Percentiles rank a stretch among this genome's conserved stretches.
Conservation (phyloP, 345 rosid genomes). For the Abelmoschus esculentus region DNA sequence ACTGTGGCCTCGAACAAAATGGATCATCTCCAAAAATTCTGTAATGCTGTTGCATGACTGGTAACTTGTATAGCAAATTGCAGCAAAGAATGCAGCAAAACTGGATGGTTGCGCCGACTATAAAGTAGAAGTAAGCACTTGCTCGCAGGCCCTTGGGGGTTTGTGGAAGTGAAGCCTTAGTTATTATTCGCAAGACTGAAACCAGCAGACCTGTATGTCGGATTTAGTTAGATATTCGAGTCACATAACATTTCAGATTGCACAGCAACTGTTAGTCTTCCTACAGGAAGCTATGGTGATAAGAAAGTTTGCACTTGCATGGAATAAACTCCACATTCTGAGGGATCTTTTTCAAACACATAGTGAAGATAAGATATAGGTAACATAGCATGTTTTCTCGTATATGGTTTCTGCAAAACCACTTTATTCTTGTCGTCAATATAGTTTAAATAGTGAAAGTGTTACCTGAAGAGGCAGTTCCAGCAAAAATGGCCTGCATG, state of each 20-base stretch:
- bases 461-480: conserved; percentile 89
- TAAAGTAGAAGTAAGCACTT: conserved; percentile 70
- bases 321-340: conserved; percentile 1
- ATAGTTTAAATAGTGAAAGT: background rate
- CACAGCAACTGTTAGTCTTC: background rate
- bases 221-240: conserved; percentile 3
- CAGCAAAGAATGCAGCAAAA: background rate
- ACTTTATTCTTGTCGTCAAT: too few relatives aligned
- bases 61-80: conserved; percentile 65
- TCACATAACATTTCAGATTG: background rate
- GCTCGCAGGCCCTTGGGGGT: conserved; percentile 58
- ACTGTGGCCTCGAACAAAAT: conserved; percentile 23
- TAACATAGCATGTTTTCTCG: background rate
- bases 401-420: background rate
- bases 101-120: too few relatives aligned
- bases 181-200: conserved; percentile 62
- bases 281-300: background rate
- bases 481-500: conserved; percentile 95
- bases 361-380: background rate
- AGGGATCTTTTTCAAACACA: background rate
- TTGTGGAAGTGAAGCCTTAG: conserved; percentile 80
- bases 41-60: conserved; percentile 54
- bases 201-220: conserved; percentile 55
- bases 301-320: background rate
- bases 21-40: conserved; percentile 22